Evolutionary conservation across 495 filamentous ascomycete genomes (phyloP), one percentile per base, ranked within the genome.

Genomic region (Aspergillus coremiiformis): DNA sequence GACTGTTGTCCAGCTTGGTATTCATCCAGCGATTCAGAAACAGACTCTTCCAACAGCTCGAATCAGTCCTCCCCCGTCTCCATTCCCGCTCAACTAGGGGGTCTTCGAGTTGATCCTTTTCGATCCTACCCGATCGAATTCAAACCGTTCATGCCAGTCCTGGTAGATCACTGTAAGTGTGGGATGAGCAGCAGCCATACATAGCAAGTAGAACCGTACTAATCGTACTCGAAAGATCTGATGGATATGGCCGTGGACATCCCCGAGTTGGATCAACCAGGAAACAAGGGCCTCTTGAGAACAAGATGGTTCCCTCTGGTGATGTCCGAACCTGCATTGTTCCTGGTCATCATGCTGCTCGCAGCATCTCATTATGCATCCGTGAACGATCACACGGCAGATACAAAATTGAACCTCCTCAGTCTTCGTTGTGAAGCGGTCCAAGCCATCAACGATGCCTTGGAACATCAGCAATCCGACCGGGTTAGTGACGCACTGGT

Each of bases 261-360:
- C 14, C 75, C 73, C 15, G 70, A 75, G 39, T 60, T 78, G 17
- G 73, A 75, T 41, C 59, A 60, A 20, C 59, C 62, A 10, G 63
- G 60, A 1, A 60, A 62, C 22, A 56, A 44, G 7, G 70, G 64
- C 15, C 67, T 71, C 9, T 60, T 78, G 20, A 60, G 74, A 24
- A 66, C 69, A 19, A 53, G 52, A n/a, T 77, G 73, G 71, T 73
- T 74, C 47, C 74, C 74, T 4, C 57, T 76, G 14, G 67, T 67
- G 11, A 68, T 73, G 57, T 68, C 63, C 20, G 71, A 74, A 42
- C 60, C 63, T 1, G 62, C 73, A n/a, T 57, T 71, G 14, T 70
- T 76, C 51, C 66, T 65, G 1, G 66, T 74, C 15, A 65, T 74
- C 47, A 51, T 77, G 33, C 65, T 78, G 3, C 61, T 74, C 33